Conservation (phyloP, 495 filamentous ascomycete species). For the Hyaloscypha bicolor region DNA sequence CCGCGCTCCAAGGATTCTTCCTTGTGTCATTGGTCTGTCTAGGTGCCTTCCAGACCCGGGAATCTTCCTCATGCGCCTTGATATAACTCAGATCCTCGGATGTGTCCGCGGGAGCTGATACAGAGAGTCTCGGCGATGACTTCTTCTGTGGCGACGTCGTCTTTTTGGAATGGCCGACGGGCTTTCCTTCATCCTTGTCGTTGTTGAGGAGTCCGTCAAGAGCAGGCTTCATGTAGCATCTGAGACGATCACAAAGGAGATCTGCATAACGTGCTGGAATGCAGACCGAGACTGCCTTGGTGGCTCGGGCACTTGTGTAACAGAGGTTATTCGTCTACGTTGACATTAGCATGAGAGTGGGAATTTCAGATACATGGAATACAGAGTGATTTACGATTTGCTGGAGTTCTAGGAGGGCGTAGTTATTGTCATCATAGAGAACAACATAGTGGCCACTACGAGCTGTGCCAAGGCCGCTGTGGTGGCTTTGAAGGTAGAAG, state of each 20-base stretch:
- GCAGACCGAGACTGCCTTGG: slow-evolving; percentile 73
- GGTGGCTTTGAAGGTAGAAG: slow-evolving; percentile 82
- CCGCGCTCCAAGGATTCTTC: not conserved
- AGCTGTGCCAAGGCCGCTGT: slow-evolving; percentile 84
- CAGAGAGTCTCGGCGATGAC: not conserved
- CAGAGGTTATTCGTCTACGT: slow-evolving; percentile 69
- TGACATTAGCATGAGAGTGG: slow-evolving; percentile 20
- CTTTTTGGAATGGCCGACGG: too few relatives aligned
- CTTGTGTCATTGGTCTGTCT: not conserved
- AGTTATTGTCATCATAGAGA: slow-evolving; percentile 62
- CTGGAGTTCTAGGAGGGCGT: not conserved
- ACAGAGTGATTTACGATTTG: not conserved
- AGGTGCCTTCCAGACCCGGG: not conserved
- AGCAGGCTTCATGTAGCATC: slow-evolving; percentile 2
- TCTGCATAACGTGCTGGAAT: slow-evolving; percentile 83
- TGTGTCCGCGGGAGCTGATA: not conserved
- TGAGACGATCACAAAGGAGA: slow-evolving; percentile 61
- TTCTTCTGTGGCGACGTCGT: too few relatives aligned
- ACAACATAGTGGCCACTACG: slow-evolving; percentile 75
- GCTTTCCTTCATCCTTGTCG: too few relatives aligned
- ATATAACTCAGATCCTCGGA: not conserved
- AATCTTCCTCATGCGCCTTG: not conserved
- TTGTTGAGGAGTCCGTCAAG: not conserved
- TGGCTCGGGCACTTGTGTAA: slow-evolving; percentile 74
- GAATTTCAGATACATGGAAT: not conserved